Percentiles rank a stretch among this genome's conserved stretches.
Evolutionary conservation across 2,329 filamentous ascomycete genomes (phyloP).

Genomic region (Canariomyces notabilis): DNA sequence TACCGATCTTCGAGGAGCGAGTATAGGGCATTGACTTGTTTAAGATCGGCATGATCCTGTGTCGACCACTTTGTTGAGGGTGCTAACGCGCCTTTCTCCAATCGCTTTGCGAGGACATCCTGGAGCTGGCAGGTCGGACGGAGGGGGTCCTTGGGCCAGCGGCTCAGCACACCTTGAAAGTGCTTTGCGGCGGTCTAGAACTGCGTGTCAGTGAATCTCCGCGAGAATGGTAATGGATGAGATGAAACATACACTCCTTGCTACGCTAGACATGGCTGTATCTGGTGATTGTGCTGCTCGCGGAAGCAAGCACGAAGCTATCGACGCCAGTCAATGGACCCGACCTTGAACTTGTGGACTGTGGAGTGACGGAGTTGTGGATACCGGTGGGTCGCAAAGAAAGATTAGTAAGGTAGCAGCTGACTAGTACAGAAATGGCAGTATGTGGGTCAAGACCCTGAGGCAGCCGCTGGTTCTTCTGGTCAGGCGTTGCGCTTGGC

Average conservation of each 20-base stretch:
- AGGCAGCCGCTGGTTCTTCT: neutral
- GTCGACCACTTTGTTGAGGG: slow-evolving; percentile 20
- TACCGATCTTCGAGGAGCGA: slow-evolving; percentile 57
- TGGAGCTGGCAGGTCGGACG: slow-evolving; percentile 60
- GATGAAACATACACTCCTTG: slow-evolving; percentile 16
- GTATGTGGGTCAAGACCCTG: neutral
- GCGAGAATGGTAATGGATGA: neutral
- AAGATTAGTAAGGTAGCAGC: no score
- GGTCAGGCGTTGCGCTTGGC: neutral
- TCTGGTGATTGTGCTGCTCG: slow-evolving; percentile 1
- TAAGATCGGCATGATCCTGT: slow-evolving; percentile 45
- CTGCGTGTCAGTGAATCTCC: neutral
- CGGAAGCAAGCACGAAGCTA: neutral
- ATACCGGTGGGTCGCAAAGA: no score
- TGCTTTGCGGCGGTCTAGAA: slow-evolving; percentile 41
- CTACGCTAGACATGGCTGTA: slow-evolving; percentile 18
- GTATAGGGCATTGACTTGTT: slow-evolving; percentile 55
- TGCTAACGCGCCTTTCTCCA: slow-evolving; percentile 35
- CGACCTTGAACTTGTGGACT: neutral
- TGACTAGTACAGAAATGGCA: neutral
- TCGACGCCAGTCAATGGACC: neutral
- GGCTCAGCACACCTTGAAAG: slow-evolving; percentile 46
- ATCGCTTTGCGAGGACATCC: slow-evolving; percentile 45
- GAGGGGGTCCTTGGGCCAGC: slow-evolving; percentile 60
- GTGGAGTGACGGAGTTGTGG: no score